Percentiles rank a stretch among this genome's conserved stretches.
Conservation (phyloP, 768 basidiomycete genomes). For the Pholiota microspora region DNA sequence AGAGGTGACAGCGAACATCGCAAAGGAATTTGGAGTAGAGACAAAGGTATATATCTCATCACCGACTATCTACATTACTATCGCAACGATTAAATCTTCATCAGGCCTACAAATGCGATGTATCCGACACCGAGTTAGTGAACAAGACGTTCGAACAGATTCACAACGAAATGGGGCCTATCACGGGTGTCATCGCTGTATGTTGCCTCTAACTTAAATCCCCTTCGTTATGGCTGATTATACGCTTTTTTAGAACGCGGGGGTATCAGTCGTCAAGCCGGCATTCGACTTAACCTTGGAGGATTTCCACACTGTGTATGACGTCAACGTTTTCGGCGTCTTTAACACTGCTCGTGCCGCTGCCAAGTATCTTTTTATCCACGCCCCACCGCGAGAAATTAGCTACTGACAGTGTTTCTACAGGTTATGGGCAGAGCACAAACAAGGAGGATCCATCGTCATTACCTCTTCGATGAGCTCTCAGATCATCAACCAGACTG, state of each 20-base stretch:
- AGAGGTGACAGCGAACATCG: slow-evolving; percentile 44
- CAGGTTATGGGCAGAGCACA: slow-evolving; percentile 44
- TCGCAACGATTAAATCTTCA: no score
- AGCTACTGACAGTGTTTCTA: background rate
- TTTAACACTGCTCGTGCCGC: slow-evolving; percentile 62
- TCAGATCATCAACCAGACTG: slow-evolving; percentile 57
- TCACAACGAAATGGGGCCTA: slow-evolving; percentile 43
- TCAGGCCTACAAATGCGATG: slow-evolving; percentile 64
- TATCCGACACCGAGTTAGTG: slow-evolving; percentile 44
- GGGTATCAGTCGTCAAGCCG: slow-evolving; percentile 61
- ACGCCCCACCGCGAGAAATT: no score
- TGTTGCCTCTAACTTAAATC: slow-evolving; percentile 11
- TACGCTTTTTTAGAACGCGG: slow-evolving; percentile 45
- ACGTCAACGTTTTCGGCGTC: slow-evolving; percentile 64
- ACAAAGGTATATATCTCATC: slow-evolving; percentile 32
- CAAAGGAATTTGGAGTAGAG: slow-evolving; percentile 41
- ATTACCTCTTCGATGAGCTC: slow-evolving; percentile 68
- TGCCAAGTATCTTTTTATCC: slow-evolving; percentile 38
- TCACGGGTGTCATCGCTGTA: slow-evolving; percentile 59
- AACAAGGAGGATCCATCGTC: slow-evolving; percentile 51
- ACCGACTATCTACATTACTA: background rate
- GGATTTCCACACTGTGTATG: slow-evolving; percentile 54
- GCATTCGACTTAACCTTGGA: slow-evolving; percentile 53
- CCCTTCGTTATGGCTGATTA: background rate
- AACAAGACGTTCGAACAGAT: slow-evolving; percentile 45